Conservation (phyloP, 2,329 filamentous ascomycete species). For the Fusarium aywerte region DNA sequence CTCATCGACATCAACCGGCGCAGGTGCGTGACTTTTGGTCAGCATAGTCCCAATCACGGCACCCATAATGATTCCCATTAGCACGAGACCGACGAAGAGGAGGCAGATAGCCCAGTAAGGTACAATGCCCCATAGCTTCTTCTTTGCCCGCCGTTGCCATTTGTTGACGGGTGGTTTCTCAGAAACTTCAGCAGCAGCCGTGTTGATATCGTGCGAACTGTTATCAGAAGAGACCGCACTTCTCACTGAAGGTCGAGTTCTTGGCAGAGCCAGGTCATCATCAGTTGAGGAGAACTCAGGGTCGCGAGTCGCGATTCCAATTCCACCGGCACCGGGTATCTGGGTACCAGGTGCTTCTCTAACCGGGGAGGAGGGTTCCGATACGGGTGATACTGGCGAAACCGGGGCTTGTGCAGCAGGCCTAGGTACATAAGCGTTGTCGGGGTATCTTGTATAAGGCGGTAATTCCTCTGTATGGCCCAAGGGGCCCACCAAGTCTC, state of each 20-base stretch:
- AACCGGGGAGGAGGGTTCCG: conserved; percentile 21
- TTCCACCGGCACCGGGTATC: conserved; percentile 68
- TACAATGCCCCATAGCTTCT: conserved; percentile 67
- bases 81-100: conserved; percentile 58
- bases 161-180: conserved; percentile 62
- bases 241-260: conserved; percentile 62
- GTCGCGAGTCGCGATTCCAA: conserved; percentile 69
- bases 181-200: conserved; percentile 56
- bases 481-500: conserved; percentile 85
- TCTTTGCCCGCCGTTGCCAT: conserved; percentile 65
- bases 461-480: conserved; percentile 92
- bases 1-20: conserved; percentile 14
- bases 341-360: conserved; percentile 7
- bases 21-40: conserved; percentile 27
- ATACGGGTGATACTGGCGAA: conserved; percentile 19
- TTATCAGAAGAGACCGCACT: conserved; percentile 61
- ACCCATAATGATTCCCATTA: conserved; percentile 67
- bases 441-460: conserved; percentile 90
- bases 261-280: conserved; percentile 63
- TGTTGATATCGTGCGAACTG: conserved; percentile 67
- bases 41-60: conserved; percentile 65
- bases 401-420: conserved; percentile 16
- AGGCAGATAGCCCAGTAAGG: conserved; percentile 71
- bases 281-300: conserved; percentile 69
- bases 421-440: conserved; percentile 67